Conservation (phyloP, 1,284 basidiomycete species). For the Papiliotrema nemorosa region DNA sequence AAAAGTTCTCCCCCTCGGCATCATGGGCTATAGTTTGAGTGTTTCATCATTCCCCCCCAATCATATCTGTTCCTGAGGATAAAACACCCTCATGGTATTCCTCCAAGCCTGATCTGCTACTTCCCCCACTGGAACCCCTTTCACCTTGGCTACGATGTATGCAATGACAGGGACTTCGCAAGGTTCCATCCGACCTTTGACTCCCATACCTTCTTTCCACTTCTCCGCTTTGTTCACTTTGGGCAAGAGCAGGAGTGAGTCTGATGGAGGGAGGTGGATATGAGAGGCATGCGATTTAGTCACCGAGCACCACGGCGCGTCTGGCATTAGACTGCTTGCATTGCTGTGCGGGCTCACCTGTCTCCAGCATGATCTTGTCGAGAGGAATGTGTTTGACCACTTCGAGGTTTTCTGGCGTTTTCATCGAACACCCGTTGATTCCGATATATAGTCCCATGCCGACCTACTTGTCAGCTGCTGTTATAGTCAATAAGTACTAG, state of each 20-base stretch:
- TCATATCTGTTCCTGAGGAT: constrained; percentile 14
- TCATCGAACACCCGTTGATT: constrained; percentile 79
- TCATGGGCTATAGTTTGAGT: no score
- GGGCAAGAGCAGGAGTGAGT: constrained; percentile 54
- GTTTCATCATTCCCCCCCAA: no score
- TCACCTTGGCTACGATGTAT: constrained; percentile 66
- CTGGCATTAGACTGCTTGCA: constrained; percentile 45
- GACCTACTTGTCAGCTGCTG: constrained; percentile 51
- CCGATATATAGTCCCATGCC: constrained; percentile 71
- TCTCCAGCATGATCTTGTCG: constrained; percentile 72
- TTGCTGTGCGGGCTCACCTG: constrained; percentile 54
- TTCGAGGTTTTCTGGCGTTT: constrained; percentile 68
- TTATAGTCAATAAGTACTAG: constrained; percentile 8
- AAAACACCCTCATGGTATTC: constrained; percentile 66
- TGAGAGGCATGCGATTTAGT: constrained; percentile 72
- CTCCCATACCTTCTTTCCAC: constrained; percentile 60
- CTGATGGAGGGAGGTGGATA: constrained; percentile 52
- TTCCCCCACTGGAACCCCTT: constrained; percentile 58
- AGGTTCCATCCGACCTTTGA: constrained; percentile 83
- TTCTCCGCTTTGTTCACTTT: constrained; percentile 61
- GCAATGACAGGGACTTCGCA: constrained; percentile 65
- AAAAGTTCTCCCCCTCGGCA: no score
- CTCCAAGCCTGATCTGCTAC: constrained; percentile 62
- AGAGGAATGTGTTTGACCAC: constrained; percentile 61
- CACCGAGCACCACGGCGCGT: constrained; percentile 80